These are phyloP conservation scores for Avena atlantica DNA, from an alignment of 176 grass and related monocot genomes.

Conservation along the genomic window DNA sequence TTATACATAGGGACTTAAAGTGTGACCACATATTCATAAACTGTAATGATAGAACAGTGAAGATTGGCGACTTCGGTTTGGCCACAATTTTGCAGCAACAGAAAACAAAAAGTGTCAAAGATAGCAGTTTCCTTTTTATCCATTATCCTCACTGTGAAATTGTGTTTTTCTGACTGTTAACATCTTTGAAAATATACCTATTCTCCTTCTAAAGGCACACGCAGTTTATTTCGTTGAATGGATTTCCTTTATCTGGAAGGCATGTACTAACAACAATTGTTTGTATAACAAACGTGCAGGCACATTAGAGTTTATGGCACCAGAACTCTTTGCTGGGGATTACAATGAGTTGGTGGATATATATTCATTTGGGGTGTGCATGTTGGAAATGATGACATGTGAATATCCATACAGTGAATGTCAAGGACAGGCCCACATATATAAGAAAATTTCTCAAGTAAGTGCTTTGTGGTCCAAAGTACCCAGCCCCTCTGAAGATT, in stretches of 20 bases:
- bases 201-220: too few species aligned
- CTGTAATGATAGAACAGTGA: constrained; percentile 64
- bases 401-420: constrained; percentile 70
- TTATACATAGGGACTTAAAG: constrained; percentile 63
- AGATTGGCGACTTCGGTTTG: constrained; percentile 63
- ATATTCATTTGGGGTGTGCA: constrained; percentile 74
- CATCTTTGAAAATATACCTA: too few species aligned
- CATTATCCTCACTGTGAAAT: background rate
- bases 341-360: constrained; percentile 66
- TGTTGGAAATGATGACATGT: constrained; percentile 68
- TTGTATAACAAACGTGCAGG: constrained; percentile 42
- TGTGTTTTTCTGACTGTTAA: background rate
- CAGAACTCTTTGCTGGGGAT: constrained; percentile 53
- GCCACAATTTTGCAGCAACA: constrained; percentile 53
- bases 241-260: background rate
- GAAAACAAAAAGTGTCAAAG: constrained; percentile 51
- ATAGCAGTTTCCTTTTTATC: background rate
- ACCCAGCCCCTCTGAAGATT: background rate
- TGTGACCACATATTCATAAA: constrained; percentile 71
- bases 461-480: constrained; percentile 1
- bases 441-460: constrained; percentile 61
- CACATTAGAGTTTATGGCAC: constrained; percentile 69
- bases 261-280: background rate
- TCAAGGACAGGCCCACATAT: constrained; percentile 50
- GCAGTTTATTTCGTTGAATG: too few species aligned